phyloP scores from a whole-genome alignment of 495 filamentous ascomycete species.

The Penicillium taxi region DNA sequence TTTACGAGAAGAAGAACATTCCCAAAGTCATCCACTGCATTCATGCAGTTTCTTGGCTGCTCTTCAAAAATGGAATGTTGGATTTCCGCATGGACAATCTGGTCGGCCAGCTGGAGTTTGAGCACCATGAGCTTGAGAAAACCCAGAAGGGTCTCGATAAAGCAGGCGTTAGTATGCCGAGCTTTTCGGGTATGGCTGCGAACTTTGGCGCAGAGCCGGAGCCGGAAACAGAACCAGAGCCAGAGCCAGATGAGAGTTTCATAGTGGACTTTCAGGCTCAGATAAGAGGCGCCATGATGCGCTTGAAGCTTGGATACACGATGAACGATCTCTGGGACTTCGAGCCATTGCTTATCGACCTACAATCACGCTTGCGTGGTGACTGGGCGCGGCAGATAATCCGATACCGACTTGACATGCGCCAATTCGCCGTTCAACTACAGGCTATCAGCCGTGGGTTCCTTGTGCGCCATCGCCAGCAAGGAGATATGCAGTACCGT shows the following conservation, averaged over 20 bases:
- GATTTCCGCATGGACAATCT: constrained; percentile 97
- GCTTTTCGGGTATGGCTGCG: constrained; percentile 93
- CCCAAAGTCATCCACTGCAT: constrained; percentile 99
- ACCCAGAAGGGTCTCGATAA: constrained; percentile 96
- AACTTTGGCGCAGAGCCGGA: constrained; percentile 83
- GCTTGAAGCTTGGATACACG: constrained; percentile 66
- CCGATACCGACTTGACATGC: constrained; percentile 72
- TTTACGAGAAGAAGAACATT: constrained; percentile 99
- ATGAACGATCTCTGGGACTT: constrained; percentile 92
- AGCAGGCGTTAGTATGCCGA: constrained; percentile 90
- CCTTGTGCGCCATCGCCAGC: constrained; percentile 57
- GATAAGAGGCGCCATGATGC: constrained; percentile 69
- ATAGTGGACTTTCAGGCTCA: constrained; percentile 81
- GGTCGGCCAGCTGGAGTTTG: constrained; percentile 94
- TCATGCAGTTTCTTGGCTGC: constrained; percentile 90
- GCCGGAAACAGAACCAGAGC: constrained; percentile 62
- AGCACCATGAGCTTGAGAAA: constrained; percentile 92
- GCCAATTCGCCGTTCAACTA: constrained; percentile 61
- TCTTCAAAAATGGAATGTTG: constrained; percentile 89
- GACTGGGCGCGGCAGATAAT: constrained; percentile 69
- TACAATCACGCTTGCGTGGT: constrained; percentile 80
- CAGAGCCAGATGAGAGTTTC: constrained; percentile 61
- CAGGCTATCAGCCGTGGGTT: constrained; percentile 78
- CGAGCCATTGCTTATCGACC: constrained; percentile 66
- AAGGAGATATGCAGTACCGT: constrained; percentile 56